Conservation (phyloP, 1,284 basidiomycete species). For the Pseudozyma thailandica region DNA sequence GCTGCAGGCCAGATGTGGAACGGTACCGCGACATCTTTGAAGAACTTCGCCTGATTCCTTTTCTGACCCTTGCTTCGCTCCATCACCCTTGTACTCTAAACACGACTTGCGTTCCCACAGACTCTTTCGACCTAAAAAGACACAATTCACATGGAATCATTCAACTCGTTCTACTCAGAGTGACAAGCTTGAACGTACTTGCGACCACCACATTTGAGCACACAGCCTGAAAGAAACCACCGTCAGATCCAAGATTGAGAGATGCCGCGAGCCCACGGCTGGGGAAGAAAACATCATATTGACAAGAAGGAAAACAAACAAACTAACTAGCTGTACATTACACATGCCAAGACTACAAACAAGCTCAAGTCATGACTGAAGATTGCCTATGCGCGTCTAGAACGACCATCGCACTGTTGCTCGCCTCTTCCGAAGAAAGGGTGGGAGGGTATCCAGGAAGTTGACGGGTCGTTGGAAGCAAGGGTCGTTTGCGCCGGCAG, state of each 20-base stretch:
- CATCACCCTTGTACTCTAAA: no score
- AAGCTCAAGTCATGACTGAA: constrained; percentile 10
- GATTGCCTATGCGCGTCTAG: constrained; percentile 15
- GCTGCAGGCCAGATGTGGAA: constrained; percentile 48
- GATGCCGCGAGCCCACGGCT: constrained; percentile 43
- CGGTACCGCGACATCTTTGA: constrained; percentile 3
- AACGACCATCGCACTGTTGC: not conserved
- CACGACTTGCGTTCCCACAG: no score
- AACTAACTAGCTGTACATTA: constrained; percentile 30
- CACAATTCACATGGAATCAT: no score
- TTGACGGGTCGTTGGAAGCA: not conserved
- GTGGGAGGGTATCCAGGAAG: constrained; percentile 35
- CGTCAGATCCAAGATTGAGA: not conserved
- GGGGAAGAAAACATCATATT: constrained; percentile 27
- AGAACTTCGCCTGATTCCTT: not conserved
- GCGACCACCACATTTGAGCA: not conserved
- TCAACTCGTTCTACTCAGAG: no score
- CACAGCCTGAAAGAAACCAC: not conserved
- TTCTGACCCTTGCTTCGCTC: not conserved
- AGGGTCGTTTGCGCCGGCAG: constrained; percentile 4
- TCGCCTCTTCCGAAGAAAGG: constrained; percentile 13
- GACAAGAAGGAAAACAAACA: constrained; percentile 14
- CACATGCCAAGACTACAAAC: constrained; percentile 19
- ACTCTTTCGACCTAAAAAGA: no score
- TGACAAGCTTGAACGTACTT: not conserved